Evolutionary conservation across 176 grass and related monocot genomes (phyloP), one percentile per base, ranked within the genome.

Genomic region (Aechmea fasciata): DNA sequence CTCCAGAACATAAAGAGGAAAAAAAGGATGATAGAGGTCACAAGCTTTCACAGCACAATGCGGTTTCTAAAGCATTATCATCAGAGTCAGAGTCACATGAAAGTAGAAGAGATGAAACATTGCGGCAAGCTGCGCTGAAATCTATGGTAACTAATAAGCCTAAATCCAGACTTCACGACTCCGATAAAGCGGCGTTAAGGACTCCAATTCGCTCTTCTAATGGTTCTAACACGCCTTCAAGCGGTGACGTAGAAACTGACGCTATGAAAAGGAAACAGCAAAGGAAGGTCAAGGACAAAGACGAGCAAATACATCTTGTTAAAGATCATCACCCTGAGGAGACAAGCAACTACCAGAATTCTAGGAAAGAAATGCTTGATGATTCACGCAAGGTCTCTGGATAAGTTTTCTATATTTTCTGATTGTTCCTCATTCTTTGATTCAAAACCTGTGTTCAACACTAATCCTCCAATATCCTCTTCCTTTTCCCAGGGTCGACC

Each of bases 381-480:
- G 57, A 67, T 48, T 53, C 62, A 13, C n/a, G 22, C 49, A 75
- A 65, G 12, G 47, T 47, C 63, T 20, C 73, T 41, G 63, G 50
- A 53, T 13, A 75, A 63, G 73, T 75, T 75, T 13, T 66, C 41
- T 49, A 63, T 48, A 5, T 19, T 47, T 53, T 19, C 15, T 47
- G 25, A 26, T 75, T 2, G 41, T 67, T 53, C 51, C 1, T 66
- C 33, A 66, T 23, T 13, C 18, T 0, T 23, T 3, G 15, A 15
- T 20, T 47, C 29, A 47, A 15, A 66, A 61, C 55, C 9, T 9
- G 55, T 61, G 20, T 61, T 61, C 15, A 61, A 18, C 55, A 61
- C 55, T 55, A 24, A 22, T 52, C 13, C 22, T 75, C 73, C 66
- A 67, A 67, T 75, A 33, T 50, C 6, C 26, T 19, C 33, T 75